Evolutionary conservation across 148 eudicot genomes (phyloP).

Genomic region (Bassia scoparia): DNA sequence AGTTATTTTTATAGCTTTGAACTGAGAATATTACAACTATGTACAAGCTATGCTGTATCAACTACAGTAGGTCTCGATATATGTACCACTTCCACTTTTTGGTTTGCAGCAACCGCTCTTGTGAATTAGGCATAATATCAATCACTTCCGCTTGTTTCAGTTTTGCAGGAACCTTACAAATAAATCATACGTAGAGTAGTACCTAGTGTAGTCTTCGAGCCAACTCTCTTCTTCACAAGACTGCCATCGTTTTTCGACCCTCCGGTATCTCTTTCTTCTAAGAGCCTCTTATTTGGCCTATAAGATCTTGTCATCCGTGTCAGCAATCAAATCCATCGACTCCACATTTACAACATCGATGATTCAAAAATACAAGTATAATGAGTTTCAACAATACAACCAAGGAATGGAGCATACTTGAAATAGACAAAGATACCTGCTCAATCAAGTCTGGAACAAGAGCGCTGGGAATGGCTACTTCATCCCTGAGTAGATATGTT

Average conservation of each 20-base stretch:
- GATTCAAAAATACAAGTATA: constrained; percentile 38
- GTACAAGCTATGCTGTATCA: too few species aligned
- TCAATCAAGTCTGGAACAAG: constrained; percentile 86
- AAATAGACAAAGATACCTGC: constrained; percentile 46
- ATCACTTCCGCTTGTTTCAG: too few species aligned
- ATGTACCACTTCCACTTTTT: too few species aligned
- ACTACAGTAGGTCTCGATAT: too few species aligned
- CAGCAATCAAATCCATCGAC: constrained; percentile 84
- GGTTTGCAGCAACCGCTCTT: too few species aligned
- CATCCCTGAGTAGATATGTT: constrained; percentile 82
- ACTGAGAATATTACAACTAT: too few species aligned
- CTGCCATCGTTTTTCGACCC: constrained; percentile 97
- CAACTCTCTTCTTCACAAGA: constrained; percentile 99
- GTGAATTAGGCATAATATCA: too few species aligned
- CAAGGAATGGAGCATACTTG: constrained; percentile 1
- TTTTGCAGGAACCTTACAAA: too few species aligned
- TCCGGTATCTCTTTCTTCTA: constrained; percentile 93
- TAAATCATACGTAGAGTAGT: constrained; percentile 1
- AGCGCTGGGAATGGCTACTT: constrained; percentile 77
- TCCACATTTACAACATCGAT: constrained; percentile 91
- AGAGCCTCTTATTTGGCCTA: constrained; percentile 93
- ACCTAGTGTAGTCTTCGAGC: constrained; percentile 99
- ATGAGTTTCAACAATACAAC: not conserved
- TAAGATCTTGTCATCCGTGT: constrained; percentile 86
- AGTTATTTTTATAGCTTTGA: too few species aligned